Percentiles rank a stretch among this genome's conserved stretches.
Evolutionary conservation across 31 red algal genomes (phyloP).

Genomic region (Odonthalia washingtoniensis): DNA sequence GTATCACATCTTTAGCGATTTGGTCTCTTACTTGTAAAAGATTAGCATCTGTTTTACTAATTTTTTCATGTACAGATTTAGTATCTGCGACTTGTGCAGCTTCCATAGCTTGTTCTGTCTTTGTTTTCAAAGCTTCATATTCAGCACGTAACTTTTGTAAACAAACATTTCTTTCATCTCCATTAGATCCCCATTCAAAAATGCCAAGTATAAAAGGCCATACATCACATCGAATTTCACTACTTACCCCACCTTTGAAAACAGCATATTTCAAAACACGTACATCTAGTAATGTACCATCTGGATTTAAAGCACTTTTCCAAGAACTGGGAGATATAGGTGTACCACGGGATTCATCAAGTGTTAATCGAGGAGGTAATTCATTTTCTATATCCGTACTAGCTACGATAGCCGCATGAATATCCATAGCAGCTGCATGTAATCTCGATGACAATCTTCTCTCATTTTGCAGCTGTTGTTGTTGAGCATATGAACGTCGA

Average conservation of each 20-base stretch:
- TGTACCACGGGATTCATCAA: slow-evolving; percentile 49
- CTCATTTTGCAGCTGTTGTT: slow-evolving; percentile 30
- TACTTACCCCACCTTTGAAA: slow-evolving; percentile 76
- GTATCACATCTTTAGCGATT: slow-evolving; percentile 82
- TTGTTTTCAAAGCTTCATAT: slow-evolving; percentile 54
- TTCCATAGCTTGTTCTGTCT: slow-evolving; percentile 25
- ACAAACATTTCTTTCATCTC: slow-evolving; percentile 44
- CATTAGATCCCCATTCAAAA: slow-evolving; percentile 63
- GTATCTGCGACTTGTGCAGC: slow-evolving; percentile 56
- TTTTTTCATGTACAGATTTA: slow-evolving; percentile 28
- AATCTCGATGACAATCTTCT: slow-evolving; percentile 34
- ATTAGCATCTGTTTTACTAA: slow-evolving; percentile 46
- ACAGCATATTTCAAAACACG: slow-evolving; percentile 65
- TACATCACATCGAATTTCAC: slow-evolving; percentile 42
- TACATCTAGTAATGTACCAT: slow-evolving; percentile 65
- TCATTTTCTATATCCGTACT: slow-evolving; percentile 57
- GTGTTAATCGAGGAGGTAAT: slow-evolving; percentile 48
- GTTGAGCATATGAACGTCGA: not conserved
- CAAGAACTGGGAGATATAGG: slow-evolving; percentile 51
- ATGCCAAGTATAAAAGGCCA: slow-evolving; percentile 84
- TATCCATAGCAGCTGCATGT: slow-evolving; percentile 44
- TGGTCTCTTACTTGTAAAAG: slow-evolving; percentile 65
- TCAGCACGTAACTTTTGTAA: slow-evolving; percentile 40
- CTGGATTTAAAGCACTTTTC: slow-evolving; percentile 52
- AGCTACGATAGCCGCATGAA: slow-evolving; percentile 50